Percentiles rank a stretch among this genome's conserved stretches.
Conservation (phyloP, 1,139 yeast species). For the Yamadazyma dushanensis region DNA sequence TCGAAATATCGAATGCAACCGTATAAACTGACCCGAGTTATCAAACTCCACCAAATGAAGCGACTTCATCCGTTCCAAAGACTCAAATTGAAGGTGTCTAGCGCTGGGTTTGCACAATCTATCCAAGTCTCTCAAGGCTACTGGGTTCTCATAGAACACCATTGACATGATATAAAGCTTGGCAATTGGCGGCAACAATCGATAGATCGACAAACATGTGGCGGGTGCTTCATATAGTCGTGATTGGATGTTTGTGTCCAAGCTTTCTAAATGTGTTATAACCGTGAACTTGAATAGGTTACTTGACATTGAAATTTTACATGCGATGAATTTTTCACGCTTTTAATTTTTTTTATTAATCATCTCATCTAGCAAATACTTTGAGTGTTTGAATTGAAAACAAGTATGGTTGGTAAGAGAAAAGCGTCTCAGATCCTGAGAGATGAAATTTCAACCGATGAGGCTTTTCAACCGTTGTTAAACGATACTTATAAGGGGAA, state of each 20-base stretch:
- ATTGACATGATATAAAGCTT: conserved; percentile 86
- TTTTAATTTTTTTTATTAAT: conserved; percentile 1
- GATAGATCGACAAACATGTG: conserved; percentile 86
- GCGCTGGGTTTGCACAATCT: conserved; percentile 69
- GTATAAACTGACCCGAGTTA: conserved; percentile 52
- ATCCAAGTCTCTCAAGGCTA: conserved; percentile 66
- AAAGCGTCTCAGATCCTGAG: conserved; percentile 14
- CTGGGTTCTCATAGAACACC: conserved; percentile 78
- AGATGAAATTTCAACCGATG: conserved; percentile 28
- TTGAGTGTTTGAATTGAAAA: not conserved
- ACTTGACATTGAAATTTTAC: too few relatives aligned
- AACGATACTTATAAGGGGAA: conserved; percentile 86
- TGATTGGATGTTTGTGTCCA: conserved; percentile 81
- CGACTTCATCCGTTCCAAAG: conserved; percentile 72
- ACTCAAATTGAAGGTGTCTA: conserved; percentile 64
- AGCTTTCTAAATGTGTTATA: conserved; percentile 84
- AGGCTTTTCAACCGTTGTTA: conserved; percentile 71
- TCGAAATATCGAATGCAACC: conserved; percentile 72
- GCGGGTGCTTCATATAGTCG: conserved; percentile 82
- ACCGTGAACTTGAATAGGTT: conserved; percentile 54
- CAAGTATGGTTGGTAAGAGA: conserved; percentile 15
- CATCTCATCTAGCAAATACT: not conserved
- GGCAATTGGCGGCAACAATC: conserved; percentile 85
- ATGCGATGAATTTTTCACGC: conserved; percentile 5
- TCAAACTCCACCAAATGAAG: conserved; percentile 75